Percentiles rank a stretch among this genome's conserved stretches.
These are phyloP conservation scores for Colletotrichum nymphaeae DNA, from an alignment of 2,329 filamentous ascomycete genomes.

Conservation along the genomic window DNA sequence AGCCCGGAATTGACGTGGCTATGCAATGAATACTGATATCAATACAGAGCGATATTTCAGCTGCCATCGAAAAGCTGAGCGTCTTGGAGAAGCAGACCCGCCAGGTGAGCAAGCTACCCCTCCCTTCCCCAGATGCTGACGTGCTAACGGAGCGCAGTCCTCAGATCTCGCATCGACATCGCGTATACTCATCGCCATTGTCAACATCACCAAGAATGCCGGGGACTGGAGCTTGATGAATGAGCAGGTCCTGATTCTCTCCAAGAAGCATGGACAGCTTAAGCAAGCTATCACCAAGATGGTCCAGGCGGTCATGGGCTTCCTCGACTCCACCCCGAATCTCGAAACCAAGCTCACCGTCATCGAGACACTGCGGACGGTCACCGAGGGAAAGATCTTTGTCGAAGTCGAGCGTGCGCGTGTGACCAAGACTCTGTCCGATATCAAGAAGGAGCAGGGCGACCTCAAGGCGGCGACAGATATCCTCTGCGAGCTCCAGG, in stretches of 20 bases:
- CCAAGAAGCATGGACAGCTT: conserved; percentile 99
- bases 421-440: conserved; percentile 92
- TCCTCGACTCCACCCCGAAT: conserved; percentile 87
- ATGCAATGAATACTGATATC: neutral
- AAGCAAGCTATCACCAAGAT: conserved; percentile 99
- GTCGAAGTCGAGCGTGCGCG: conserved; percentile 98
- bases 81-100: conserved; percentile 95
- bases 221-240: conserved; percentile 95
- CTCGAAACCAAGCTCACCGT: conserved; percentile 90
- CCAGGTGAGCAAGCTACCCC: conserved; percentile 71
- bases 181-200: conserved; percentile 85
- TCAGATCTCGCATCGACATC: conserved; percentile 97
- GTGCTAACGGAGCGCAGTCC: conserved; percentile 65
- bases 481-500: conserved; percentile 95
- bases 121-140: conserved; percentile 39
- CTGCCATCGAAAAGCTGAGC: conserved; percentile 92
- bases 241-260: conserved; percentile 93
- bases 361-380: conserved; percentile 94
- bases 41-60: conserved; percentile 78
- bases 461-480: conserved; percentile 91
- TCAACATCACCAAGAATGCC: conserved; percentile 93
- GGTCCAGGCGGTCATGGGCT: conserved; percentile 96
- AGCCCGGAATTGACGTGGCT: neutral
- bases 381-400: conserved; percentile 99
- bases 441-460: conserved; percentile 97